phyloP scores from a whole-genome alignment of 108 stramenopile species.

The Aureococcus anophagefferens region DNA sequence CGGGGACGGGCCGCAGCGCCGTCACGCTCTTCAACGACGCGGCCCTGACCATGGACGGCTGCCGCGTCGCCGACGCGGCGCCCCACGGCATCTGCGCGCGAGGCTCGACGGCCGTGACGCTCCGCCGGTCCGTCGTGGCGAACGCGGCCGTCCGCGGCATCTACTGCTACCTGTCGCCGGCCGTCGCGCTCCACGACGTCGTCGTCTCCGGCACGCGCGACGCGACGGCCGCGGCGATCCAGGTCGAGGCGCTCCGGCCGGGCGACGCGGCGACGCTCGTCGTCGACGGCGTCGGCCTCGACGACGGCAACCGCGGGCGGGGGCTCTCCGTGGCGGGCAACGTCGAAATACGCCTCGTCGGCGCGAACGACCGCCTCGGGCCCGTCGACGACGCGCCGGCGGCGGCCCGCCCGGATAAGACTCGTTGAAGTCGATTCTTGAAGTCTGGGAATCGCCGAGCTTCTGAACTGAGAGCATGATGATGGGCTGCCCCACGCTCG shows the following conservation, averaged over 20 bases:
- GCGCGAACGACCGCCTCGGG: too few species aligned
- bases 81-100: not conserved
- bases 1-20: not conserved
- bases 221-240: not conserved
- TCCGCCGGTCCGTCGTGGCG: not conserved
- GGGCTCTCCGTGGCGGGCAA: not conserved
- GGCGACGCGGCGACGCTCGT: not conserved
- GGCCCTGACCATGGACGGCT: not conserved
- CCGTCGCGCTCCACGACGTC: not conserved
- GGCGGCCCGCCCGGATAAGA: too few species aligned
- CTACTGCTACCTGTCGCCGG: not conserved
- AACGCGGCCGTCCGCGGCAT: not conserved
- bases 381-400: too few species aligned
- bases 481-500: too few species aligned
- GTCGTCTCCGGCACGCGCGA: not conserved
- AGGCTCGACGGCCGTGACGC: not conserved
- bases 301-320: not conserved
- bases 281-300: not conserved
- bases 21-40: not conserved
- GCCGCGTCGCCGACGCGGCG: not conserved
- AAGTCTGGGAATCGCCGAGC: too few species aligned
- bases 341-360: not conserved
- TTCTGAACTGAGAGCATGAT: too few species aligned
- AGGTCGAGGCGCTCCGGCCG: not conserved
- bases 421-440: too few species aligned